Conservation (phyloP, 208 protist genomes). For the Plasmodiophora brassicae region DNA sequence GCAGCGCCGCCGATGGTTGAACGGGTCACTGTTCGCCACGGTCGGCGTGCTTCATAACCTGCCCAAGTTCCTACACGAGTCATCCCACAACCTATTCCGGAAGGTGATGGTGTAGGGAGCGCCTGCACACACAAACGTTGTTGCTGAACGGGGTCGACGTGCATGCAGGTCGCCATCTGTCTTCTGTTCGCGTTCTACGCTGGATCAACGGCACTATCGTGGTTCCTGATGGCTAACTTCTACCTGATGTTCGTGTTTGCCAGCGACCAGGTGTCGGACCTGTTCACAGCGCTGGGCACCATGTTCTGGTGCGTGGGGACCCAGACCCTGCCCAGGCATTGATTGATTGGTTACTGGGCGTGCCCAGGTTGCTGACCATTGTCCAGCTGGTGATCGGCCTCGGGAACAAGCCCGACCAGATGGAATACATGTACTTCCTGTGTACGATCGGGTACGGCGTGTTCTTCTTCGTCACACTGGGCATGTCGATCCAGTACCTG, state of each 20-base stretch:
- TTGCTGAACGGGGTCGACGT: no score
- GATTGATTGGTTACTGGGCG: not conserved
- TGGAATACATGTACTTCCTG: slow-evolving; percentile 12
- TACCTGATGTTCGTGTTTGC: slow-evolving; percentile 18
- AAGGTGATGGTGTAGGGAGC: not conserved
- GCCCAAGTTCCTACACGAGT: not conserved
- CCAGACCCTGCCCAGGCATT: no score
- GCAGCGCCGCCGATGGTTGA: slow-evolving; percentile 28
- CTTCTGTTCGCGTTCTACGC: slow-evolving; percentile 24
- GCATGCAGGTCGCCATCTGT: not conserved
- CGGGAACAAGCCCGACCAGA: slow-evolving; percentile 14
- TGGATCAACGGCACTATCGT: not conserved
- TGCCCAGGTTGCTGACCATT: not conserved
- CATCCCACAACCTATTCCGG: not conserved
- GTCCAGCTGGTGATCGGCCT: not conserved
- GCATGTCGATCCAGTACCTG: not conserved
- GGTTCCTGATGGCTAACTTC: slow-evolving; percentile 22
- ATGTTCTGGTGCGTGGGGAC: not conserved
- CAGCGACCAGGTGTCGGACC: not conserved
- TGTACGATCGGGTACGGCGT: not conserved
- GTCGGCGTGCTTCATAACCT: not conserved
- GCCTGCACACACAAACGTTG: not conserved
- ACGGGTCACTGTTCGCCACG: slow-evolving; percentile 27
- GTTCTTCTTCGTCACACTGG: slow-evolving; percentile 28
- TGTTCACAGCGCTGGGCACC: not conserved